Evolutionary conservation across 2,329 filamentous ascomycete genomes (phyloP).

Genomic region (Hymenoscyphus linearis): DNA sequence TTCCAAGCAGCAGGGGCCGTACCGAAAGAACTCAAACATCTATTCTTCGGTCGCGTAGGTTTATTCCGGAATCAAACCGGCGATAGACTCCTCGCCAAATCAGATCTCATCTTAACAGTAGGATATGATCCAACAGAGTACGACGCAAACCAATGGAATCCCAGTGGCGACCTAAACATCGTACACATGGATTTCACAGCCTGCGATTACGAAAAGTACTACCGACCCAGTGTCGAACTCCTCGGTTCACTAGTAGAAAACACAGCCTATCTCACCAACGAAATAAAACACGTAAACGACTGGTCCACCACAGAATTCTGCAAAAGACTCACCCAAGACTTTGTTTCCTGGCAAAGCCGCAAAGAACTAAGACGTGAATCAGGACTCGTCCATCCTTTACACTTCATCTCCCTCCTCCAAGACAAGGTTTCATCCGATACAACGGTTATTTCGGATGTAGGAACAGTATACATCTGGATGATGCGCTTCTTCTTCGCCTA

Average conservation of each 20-base stretch:
- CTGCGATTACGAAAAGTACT: slow-evolving; percentile 22
- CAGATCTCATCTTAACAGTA: slow-evolving; percentile 40
- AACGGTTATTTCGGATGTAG: slow-evolving; percentile 41
- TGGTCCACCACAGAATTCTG: slow-evolving; percentile 2
- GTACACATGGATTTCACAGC: slow-evolving; percentile 42
- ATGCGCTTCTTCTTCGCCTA: slow-evolving; percentile 42
- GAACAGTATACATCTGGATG: slow-evolving; percentile 45
- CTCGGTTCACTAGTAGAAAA: slow-evolving; percentile 14
- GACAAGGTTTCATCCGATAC: slow-evolving; percentile 36
- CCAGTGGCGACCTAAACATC: slow-evolving; percentile 34
- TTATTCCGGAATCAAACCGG: slow-evolving; percentile 45
- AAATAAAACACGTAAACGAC: slow-evolving; percentile 6
- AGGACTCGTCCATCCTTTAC: slow-evolving; percentile 39
- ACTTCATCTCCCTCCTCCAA: slow-evolving; percentile 42
- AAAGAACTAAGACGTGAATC: slow-evolving; percentile 5
- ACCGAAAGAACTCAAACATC: slow-evolving; percentile 37
- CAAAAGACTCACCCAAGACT: slow-evolving; percentile 7
- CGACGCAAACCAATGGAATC: slow-evolving; percentile 42
- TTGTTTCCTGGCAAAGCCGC: slow-evolving; percentile 8
- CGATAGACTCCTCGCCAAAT: slow-evolving; percentile 39
- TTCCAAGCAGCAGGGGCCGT: slow-evolving; percentile 46
- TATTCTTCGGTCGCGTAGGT: slow-evolving; percentile 44
- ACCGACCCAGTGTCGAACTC: slow-evolving; percentile 16
- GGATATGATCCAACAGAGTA: slow-evolving; percentile 46
- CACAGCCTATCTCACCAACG: slow-evolving; percentile 4